These are phyloP conservation scores for Phlegmacium glaucopus DNA, from an alignment of 768 basidiomycete genomes.

Conservation along the genomic window DNA sequence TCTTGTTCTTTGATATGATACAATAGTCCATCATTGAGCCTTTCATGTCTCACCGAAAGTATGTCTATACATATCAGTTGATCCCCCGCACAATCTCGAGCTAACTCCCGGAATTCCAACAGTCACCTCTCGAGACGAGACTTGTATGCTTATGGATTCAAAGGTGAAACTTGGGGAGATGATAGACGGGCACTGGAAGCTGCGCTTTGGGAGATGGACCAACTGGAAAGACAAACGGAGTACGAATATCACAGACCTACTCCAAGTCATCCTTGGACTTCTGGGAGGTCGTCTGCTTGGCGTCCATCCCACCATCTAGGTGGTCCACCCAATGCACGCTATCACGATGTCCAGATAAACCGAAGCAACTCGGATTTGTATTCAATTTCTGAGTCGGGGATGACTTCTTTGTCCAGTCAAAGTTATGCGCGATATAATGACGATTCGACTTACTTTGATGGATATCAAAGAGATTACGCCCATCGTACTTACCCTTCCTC, in stretches of 20 bases:
- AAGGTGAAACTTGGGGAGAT: conserved; percentile 26
- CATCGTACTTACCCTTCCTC: background rate
- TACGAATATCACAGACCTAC: conserved; percentile 11
- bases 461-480: background rate
- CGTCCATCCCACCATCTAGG: conserved; percentile 1
- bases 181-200: conserved; percentile 26
- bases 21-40: too few species aligned
- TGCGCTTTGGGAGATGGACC: conserved; percentile 19
- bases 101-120: background rate
- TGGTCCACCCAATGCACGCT: background rate
- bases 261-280: background rate
- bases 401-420: background rate
- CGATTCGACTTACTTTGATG: background rate
- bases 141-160: conserved; percentile 27
- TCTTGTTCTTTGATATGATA: too few species aligned
- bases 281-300: conserved; percentile 1
- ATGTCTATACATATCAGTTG: background rate
- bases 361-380: background rate
- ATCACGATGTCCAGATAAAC: background rate
- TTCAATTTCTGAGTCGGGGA: background rate
- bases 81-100: background rate
- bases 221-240: conserved; percentile 15
- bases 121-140: conserved; percentile 21
- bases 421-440: background rate
- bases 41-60: conserved; percentile 1